Conservation (phyloP, 306 rosid genomes). For the Rosa persica region DNA sequence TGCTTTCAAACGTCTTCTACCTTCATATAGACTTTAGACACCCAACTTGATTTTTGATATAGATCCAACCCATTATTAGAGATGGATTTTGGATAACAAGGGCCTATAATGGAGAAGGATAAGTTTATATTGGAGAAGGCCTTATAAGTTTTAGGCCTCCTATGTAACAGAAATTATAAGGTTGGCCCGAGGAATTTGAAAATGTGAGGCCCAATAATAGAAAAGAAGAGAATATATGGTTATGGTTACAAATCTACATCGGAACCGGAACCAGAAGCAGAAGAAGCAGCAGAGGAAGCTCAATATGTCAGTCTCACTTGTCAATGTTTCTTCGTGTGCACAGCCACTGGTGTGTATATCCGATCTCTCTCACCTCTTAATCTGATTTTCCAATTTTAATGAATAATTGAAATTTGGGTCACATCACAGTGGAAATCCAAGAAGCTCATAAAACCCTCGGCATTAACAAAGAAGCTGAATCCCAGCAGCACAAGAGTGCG, state of each 20-base stretch:
- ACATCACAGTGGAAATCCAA: conserved; percentile 38
- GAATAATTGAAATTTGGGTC: conserved; percentile 2
- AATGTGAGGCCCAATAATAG: background rate
- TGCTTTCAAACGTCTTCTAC: too few species aligned
- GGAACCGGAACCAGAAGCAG: background rate
- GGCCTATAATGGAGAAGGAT: too few species aligned
- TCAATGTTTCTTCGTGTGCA: conserved; percentile 13
- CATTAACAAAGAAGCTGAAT: conserved; percentile 2
- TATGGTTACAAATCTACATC: background rate
- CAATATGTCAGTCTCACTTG: conserved; percentile 18
- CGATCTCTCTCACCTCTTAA: background rate
- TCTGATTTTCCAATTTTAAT: background rate
- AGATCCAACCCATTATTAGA: too few species aligned
- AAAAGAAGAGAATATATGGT: background rate
- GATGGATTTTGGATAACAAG: too few species aligned
- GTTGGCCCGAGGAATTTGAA: background rate
- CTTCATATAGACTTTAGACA: too few species aligned
- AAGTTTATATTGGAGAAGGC: too few species aligned
- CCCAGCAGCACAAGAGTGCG: conserved; percentile 15
- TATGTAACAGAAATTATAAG: too few species aligned
- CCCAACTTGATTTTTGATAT: too few species aligned
- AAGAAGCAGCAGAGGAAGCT: background rate
- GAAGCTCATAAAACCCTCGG: conserved; percentile 25
- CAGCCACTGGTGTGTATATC: conserved; percentile 13
- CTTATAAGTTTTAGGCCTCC: too few species aligned